Conservation (phyloP, 2,329 filamentous ascomycete genomes). For the Colletotrichum liriopes region DNA sequence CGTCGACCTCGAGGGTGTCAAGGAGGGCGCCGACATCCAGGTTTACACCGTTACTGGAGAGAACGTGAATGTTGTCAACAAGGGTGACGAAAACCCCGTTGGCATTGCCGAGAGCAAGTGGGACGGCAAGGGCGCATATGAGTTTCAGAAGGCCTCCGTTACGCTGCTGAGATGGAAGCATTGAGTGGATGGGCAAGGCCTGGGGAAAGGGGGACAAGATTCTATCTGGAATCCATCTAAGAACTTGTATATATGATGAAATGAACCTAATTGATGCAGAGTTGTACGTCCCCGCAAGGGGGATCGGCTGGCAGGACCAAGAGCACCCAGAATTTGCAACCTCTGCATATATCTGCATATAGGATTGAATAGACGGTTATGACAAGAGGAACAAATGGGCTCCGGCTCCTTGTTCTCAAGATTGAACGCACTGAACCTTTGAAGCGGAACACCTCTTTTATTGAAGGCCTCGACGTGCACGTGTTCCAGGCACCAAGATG, state of each 20-base stretch:
- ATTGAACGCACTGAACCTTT: neutral
- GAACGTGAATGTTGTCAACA: constrained; percentile 73
- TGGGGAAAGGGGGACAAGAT: neutral
- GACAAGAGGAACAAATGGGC: neutral
- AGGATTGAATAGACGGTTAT: constrained; percentile 14
- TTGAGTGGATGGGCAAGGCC: neutral
- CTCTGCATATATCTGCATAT: neutral
- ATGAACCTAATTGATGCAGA: constrained; percentile 9
- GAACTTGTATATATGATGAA: constrained; percentile 18
- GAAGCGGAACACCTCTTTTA: too few species aligned
- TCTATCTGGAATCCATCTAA: neutral
- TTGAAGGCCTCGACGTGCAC: neutral
- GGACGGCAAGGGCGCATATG: constrained; percentile 74
- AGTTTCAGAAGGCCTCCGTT: constrained; percentile 79
- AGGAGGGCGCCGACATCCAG: constrained; percentile 62
- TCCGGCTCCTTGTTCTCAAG: neutral
- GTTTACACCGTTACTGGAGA: constrained; percentile 76
- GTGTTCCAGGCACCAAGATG: neutral
- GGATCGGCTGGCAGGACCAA: constrained; percentile 20
- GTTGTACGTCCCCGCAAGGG: constrained; percentile 10
- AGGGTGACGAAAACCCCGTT: constrained; percentile 74
- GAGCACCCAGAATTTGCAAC: neutral
- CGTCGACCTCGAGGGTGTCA: constrained; percentile 71
- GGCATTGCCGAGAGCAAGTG: constrained; percentile 63
- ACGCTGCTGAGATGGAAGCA: constrained; percentile 76